Evolutionary conservation across 1,139 yeast species (phyloP).

Genomic region (Yamadazyma taylorii): DNA sequence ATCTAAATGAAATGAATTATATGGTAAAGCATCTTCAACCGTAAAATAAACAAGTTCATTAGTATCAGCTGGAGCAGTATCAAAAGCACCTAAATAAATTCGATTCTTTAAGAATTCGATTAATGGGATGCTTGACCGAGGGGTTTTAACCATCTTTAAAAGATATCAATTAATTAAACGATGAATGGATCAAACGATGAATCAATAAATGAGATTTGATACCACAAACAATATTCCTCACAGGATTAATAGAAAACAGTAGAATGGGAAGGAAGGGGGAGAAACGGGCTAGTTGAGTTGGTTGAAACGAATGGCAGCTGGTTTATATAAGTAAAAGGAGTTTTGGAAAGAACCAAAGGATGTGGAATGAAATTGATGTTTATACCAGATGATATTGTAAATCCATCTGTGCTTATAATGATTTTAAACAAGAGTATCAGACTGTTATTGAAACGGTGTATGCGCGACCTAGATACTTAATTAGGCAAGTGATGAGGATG

Average conservation of each 20-base stretch:
- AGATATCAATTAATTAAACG: no score
- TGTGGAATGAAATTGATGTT: no score
- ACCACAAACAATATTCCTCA: no score
- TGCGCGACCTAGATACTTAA: slow-evolving; percentile 4
- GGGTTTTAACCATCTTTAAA: not conserved
- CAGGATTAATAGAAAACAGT: no score
- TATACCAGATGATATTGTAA: slow-evolving; percentile 1
- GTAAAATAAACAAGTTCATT: slow-evolving; percentile 81
- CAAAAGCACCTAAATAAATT: slow-evolving; percentile 88
- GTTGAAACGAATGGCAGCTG: no score
- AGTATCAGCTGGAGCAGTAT: slow-evolving; percentile 74
- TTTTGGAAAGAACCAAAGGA: slow-evolving; percentile 25
- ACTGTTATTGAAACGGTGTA: slow-evolving; percentile 10
- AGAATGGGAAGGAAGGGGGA: no score
- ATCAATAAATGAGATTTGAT: no score
- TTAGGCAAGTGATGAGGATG: slow-evolving; percentile 1
- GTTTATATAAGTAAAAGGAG: not conserved
- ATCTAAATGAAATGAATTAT: slow-evolving; percentile 90
- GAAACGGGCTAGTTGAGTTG: no score
- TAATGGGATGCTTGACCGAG: slow-evolving; percentile 28
- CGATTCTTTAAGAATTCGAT: slow-evolving; percentile 58
- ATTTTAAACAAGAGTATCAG: no score
- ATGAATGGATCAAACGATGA: no score
- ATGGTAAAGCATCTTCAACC: slow-evolving; percentile 87
- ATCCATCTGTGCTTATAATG: no score